Base-by-base conservation (phyloP, 768 basidiomycete species). In the Macrolepiota albuminosa region DNA sequence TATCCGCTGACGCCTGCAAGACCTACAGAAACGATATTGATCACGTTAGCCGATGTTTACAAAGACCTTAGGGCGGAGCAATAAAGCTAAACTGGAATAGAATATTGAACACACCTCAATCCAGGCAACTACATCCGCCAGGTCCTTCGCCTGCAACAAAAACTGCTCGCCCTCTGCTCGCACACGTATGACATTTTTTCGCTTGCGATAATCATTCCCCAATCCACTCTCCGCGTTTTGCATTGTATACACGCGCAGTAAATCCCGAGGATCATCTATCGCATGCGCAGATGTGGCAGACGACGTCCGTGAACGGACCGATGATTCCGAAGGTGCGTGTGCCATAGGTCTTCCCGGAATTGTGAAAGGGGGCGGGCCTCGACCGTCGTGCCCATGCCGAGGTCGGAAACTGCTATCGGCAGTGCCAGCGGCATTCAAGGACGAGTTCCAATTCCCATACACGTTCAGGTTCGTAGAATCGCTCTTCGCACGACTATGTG, bases 101-200 rank as follows among this genome's bases (percentile, higher is more conserved):
- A 64, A 13, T 52, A 56, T 40, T 68, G 77, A 58, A 55, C 60
- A 21, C 65, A 93, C 93, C 86, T 99, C 96, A 62, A 99, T 95
- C 94, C 96, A 95, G 56, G 89, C 85, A 57, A 98, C 92, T 1
- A 98, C 95, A 31, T 86, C 84, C 47, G 85, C 80, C 42, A 94
- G 87, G 68, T 91, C 88, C 53, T 80, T 83, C 3, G 92, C 91
- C 74, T 99, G 96, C 66, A 99, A 67, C 65, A 99, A 76, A 73
- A 99, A 99, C 75, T 99, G 97, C 76, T 98, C 93, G 13, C 96
- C 97, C 71, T 97, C 94, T 63, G 94, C 76, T 59, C 96, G 76
- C 33, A 98, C 84, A 24, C 97, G 81, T 37, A 98, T 94, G 48
- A 98, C 96, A 71, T 98, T 91, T 77, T 85, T 89, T 63, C 95